Evolutionary conservation across 2,329 filamentous ascomycete species (phyloP).

Genomic region (Aspergillus aculeatinus): DNA sequence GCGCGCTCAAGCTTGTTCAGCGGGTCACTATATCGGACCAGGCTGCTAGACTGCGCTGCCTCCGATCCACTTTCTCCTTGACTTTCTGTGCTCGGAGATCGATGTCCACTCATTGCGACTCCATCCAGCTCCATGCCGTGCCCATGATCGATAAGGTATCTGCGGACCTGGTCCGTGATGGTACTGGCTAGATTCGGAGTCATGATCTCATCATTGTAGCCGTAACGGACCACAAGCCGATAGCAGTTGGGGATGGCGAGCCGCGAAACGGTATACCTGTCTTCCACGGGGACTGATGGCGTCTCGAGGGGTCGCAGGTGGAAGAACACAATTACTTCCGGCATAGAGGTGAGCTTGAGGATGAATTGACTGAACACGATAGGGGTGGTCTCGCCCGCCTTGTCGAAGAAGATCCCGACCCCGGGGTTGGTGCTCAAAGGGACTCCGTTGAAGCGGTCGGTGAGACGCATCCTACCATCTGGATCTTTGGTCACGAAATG

Average conservation of each 20-base stretch:
- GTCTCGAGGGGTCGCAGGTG: constrained; percentile 65
- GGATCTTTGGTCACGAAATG: constrained; percentile 11
- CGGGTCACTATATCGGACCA: background rate
- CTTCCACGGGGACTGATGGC: constrained; percentile 54
- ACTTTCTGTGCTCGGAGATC: background rate
- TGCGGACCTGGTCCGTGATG: constrained; percentile 59
- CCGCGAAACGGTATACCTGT: constrained; percentile 45
- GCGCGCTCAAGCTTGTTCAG: constrained; percentile 12
- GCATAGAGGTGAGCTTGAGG: constrained; percentile 65
- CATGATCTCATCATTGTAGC: constrained; percentile 71
- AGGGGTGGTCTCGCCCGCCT: constrained; percentile 65
- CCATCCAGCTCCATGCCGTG: background rate
- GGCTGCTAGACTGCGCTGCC: background rate
- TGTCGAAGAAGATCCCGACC: constrained; percentile 76
- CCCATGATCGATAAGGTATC: constrained; percentile 44
- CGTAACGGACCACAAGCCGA: constrained; percentile 67
- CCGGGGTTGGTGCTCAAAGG: constrained; percentile 54
- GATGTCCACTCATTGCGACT: background rate
- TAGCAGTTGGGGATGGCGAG: constrained; percentile 62
- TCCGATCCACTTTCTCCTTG: background rate
- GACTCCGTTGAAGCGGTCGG: constrained; percentile 36
- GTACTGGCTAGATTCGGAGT: constrained; percentile 62
- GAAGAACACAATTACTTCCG: constrained; percentile 71
- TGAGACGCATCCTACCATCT: constrained; percentile 6
- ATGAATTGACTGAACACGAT: constrained; percentile 71